Evolutionary conservation across 208 protist genomes (phyloP), one percentile per base, ranked within the genome.

Genomic region (Acanthamoeba lenticulata): DNA sequence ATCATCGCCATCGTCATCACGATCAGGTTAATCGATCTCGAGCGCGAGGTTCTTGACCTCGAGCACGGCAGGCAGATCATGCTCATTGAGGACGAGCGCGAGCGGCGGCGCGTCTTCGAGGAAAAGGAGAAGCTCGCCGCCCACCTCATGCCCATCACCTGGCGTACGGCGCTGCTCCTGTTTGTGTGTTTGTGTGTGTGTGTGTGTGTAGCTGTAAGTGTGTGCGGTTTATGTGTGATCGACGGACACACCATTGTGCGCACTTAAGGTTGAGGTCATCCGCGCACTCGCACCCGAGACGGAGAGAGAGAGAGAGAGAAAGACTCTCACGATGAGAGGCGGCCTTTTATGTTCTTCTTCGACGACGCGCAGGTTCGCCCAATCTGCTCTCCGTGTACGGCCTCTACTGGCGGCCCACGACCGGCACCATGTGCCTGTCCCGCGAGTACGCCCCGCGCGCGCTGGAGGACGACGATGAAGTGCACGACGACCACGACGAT

Each of bases 121-220:
- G 72, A 81, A 15, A 81, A 81, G 42, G 72, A 81, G 72, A 47
- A 2, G 36, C 72, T 81, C 1, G 72, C 72, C 47, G 72, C 38
- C 40, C 72, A 17, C 21, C 72, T 81, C 72, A 81, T 81, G 72
- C 72, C 72, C 42, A 17, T 81, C n/a, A 81, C 72, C n/a, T 81
- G 72, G 72, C 32, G 72, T 81, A 49, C 40, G 72, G n/a, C n/a
- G n/a, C n/a, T n/a, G n/a, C n/a, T n/a, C n/a, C n/a, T n/a, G n/a
- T n/a, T n/a, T n/a, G n/a, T n/a, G n/a, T n/a, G n/a, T n/a, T n/a
- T n/a, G n/a, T n/a, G n/a, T n/a, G n/a, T n/a, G n/a, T n/a, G n/a
- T n/a, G n/a, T n/a, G n/a, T n/a, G n/a, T n/a, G n/a, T n/a, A n/a
- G n/a, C n/a, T n/a, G n/a, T n/a, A n/a, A n/a, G n/a, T n/a, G n/a